phyloP scores from a whole-genome alignment of 768 basidiomycete species.

The Polyporus arcularius region DNA sequence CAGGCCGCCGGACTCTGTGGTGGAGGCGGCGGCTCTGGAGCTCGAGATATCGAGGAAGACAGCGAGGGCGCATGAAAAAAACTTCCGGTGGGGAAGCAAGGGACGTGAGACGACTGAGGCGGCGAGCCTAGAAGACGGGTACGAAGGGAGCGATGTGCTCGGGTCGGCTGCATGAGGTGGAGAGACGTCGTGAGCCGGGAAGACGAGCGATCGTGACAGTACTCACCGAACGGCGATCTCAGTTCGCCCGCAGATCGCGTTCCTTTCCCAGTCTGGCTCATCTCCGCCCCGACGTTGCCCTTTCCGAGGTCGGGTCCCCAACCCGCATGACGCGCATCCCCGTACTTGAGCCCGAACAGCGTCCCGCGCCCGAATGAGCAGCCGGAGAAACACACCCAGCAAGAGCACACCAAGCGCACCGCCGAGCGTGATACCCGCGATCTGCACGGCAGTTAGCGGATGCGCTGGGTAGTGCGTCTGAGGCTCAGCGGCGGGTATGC shows the following conservation, averaged over 20 bases:
- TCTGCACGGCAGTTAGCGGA: not conserved
- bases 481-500: too few species aligned
- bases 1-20: not conserved
- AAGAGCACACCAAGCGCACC: not conserved
- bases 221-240: too few species aligned
- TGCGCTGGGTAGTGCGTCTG: too few species aligned
- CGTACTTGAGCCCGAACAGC: conserved; percentile 1
- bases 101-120: not conserved
- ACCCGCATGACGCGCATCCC: not conserved
- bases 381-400: not conserved
- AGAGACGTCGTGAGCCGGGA: not conserved
- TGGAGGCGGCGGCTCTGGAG: not conserved
- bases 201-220: too few species aligned
- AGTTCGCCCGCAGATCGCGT: too few species aligned
- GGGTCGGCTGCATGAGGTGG: too few species aligned
- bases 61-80: too few species aligned
- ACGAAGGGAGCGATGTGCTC: not conserved
- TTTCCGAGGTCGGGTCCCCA: not conserved
- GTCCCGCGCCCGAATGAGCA: not conserved
- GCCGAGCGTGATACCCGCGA: not conserved
- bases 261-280: not conserved
- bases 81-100: not conserved
- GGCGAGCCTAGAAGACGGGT: not conserved
- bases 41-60: too few species aligned
- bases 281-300: not conserved